A percentile compares a stretch with the other conserved stretches of the same genome.
phyloP scores from a whole-genome alignment of 2,329 filamentous ascomycete species.

The Cryphonectria nitschkei region DNA sequence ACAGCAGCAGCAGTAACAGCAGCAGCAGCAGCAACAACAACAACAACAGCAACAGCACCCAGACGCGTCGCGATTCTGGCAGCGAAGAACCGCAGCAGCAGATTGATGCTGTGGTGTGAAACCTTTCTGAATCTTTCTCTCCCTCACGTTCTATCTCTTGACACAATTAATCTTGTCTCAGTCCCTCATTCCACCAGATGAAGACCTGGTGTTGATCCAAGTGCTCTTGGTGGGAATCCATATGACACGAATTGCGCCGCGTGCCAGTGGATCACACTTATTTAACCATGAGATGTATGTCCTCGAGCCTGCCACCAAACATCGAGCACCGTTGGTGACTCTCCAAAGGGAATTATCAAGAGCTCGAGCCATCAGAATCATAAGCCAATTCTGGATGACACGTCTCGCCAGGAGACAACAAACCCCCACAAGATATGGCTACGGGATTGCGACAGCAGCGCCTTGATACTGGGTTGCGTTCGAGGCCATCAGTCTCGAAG shows the following conservation, averaged over 20 bases:
- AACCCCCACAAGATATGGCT: background rate
- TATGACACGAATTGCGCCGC: slow-evolving; percentile 5
- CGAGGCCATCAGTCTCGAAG: slow-evolving; percentile 5
- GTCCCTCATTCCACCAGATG: background rate
- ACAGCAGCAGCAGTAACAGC: too few species aligned
- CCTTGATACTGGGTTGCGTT: background rate
- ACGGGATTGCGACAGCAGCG: background rate
- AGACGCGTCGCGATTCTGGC: background rate
- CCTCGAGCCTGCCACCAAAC: background rate
- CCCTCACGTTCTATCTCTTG: background rate
- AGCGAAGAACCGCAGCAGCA: background rate
- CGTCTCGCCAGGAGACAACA: background rate
- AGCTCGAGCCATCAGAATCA: background rate
- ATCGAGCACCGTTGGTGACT: background rate
- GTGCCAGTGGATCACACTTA: slow-evolving; percentile 2
- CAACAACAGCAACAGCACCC: too few species aligned
- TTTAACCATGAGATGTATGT: background rate
- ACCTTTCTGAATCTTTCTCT: background rate
- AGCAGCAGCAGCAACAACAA: background rate
- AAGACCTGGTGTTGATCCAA: slow-evolving; percentile 1
- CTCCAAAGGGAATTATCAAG: background rate
- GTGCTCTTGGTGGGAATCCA: background rate
- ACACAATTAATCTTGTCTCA: background rate
- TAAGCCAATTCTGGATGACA: background rate
- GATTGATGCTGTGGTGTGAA: background rate